phyloP scores from a whole-genome alignment of 2,329 filamentous ascomycete species.

The Ceratocystis ficicola region DNA sequence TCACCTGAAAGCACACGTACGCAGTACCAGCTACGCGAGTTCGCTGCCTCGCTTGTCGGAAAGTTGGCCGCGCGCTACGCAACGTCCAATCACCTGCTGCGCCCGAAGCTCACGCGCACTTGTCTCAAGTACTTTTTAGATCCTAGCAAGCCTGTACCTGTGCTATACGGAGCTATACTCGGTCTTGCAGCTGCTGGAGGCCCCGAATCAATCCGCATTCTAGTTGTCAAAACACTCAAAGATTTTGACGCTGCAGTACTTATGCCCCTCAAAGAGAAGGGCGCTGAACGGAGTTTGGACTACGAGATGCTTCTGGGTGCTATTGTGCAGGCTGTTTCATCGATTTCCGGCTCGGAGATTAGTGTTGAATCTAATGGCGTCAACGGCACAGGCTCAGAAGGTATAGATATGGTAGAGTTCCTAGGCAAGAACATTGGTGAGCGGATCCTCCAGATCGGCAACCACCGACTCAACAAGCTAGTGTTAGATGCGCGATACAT shows the following conservation, averaged over 20 bases:
- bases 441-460: slow-evolving; percentile 36
- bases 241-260: slow-evolving; percentile 43
- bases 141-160: slow-evolving; percentile 65
- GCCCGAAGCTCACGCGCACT: slow-evolving; percentile 79
- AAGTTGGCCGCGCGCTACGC: slow-evolving; percentile 72
- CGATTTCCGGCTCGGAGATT: slow-evolving; percentile 31
- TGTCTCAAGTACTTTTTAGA: slow-evolving; percentile 89
- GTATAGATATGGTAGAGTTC: slow-evolving; percentile 40
- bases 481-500: slow-evolving; percentile 45
- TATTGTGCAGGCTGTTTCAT: slow-evolving; percentile 42
- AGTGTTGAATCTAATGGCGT: slow-evolving; percentile 12
- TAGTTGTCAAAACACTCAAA: slow-evolving; percentile 45
- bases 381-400: slow-evolving; percentile 28
- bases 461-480: slow-evolving; percentile 38
- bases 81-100: slow-evolving; percentile 66
- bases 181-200: slow-evolving; percentile 69
- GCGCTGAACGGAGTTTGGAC: slow-evolving; percentile 37
- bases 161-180: slow-evolving; percentile 79
- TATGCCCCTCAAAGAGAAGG: slow-evolving; percentile 41
- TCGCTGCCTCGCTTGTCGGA: slow-evolving; percentile 70
- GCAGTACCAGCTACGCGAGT: slow-evolving; percentile 71
- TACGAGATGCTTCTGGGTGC: slow-evolving; percentile 45
- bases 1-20: slow-evolving; percentile 43
- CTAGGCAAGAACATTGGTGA: slow-evolving; percentile 44
- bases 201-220: slow-evolving; percentile 44